Conservation (phyloP, 2,329 filamentous ascomycete genomes). For the Penicillium sp. region DNA sequence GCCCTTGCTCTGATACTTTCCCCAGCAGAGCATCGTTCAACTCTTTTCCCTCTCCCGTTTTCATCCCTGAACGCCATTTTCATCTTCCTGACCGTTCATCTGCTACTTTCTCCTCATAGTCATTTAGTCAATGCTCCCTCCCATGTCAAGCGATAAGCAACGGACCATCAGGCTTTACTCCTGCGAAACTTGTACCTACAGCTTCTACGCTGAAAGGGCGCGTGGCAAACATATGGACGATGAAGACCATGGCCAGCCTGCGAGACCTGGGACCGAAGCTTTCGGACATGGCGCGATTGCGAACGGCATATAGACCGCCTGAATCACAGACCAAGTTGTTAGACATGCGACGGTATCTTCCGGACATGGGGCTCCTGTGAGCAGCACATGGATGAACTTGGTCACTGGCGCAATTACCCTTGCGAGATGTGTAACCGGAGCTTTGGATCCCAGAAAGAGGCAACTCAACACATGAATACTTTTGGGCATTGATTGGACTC, state of each 20-base stretch:
- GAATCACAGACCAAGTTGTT: constrained; percentile 9
- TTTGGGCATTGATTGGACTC: constrained; percentile 38
- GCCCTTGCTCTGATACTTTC: too few relatives aligned
- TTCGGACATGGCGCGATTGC: background rate
- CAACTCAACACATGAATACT: constrained; percentile 39
- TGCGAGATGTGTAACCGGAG: constrained; percentile 37
- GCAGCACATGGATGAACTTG: constrained; percentile 28
- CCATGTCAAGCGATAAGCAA: background rate
- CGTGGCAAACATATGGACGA: background rate
- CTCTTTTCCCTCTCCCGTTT: too few relatives aligned
- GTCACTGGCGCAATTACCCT: constrained; percentile 28
- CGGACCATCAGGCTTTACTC: background rate
- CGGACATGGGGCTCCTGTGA: constrained; percentile 5
- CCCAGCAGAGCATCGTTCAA: too few relatives aligned
- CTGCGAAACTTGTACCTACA: background rate
- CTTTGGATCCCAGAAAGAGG: constrained; percentile 31
- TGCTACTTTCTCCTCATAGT: background rate
- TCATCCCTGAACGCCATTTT: too few relatives aligned
- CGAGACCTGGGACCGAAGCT: constrained; percentile 21
- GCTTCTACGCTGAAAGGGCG: background rate
- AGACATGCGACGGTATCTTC: constrained; percentile 23
- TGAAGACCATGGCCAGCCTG: constrained; percentile 9
- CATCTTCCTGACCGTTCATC: background rate
- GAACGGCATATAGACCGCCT: background rate
- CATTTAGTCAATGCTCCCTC: background rate